Evolutionary conservation across 495 filamentous ascomycete species (phyloP).

Genomic region (Stereocaulon alpinum): DNA sequence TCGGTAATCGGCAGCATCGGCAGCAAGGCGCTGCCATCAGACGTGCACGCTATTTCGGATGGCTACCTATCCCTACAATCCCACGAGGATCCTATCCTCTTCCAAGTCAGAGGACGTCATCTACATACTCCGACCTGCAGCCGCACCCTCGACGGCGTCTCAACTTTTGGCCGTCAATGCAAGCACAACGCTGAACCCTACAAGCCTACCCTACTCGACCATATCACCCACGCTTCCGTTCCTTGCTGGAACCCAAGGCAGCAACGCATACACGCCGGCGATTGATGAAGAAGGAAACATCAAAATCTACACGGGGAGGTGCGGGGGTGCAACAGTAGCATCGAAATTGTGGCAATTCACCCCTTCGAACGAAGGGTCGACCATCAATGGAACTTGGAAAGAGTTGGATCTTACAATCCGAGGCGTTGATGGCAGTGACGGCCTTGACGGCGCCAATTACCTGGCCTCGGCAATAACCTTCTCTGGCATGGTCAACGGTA

Average conservation of each 20-base stretch:
- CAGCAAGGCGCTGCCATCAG: neutral
- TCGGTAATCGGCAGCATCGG: neutral
- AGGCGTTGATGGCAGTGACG: conserved; percentile 25
- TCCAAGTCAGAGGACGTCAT: conserved; percentile 36
- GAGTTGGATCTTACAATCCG: conserved; percentile 23
- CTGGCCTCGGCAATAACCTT: conserved; percentile 59
- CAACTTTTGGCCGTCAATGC: conserved; percentile 56
- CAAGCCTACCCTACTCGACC: conserved; percentile 42
- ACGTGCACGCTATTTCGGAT: conserved; percentile 6
- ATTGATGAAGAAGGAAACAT: conserved; percentile 57
- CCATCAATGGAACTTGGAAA: conserved; percentile 49
- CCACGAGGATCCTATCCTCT: conserved; percentile 54
- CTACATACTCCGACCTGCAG: conserved; percentile 52
- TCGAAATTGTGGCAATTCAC: conserved; percentile 47
- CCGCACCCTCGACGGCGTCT: conserved; percentile 30
- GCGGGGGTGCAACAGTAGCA: conserved; percentile 36
- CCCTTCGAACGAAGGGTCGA: conserved; percentile 28
- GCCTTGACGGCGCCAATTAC: conserved; percentile 48
- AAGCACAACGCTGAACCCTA: conserved; percentile 41
- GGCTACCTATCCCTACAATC: conserved; percentile 58
- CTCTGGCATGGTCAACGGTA: conserved; percentile 44
- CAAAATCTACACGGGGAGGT: conserved; percentile 60
- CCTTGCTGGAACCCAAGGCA: conserved; percentile 30
- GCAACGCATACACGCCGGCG: conserved; percentile 49
- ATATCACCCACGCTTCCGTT: conserved; percentile 60